Conservation (phyloP, 2,329 filamentous ascomycete species). For the Aurifilum marmelostoma region DNA sequence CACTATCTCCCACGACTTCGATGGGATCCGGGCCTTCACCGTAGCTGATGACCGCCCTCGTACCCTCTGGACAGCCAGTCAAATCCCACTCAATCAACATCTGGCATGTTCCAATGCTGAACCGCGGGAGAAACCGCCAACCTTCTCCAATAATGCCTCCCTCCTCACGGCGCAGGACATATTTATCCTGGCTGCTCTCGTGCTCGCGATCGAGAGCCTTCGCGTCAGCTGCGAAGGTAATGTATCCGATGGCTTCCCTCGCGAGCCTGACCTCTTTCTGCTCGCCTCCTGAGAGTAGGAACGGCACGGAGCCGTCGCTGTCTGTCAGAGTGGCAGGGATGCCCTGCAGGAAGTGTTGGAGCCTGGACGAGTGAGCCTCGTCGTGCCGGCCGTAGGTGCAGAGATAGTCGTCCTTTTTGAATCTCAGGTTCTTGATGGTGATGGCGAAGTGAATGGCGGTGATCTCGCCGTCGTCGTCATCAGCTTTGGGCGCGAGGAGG, state of each 20-base stretch:
- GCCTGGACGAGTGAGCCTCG: not conserved
- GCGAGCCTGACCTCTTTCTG: not conserved
- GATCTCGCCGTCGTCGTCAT: not conserved
- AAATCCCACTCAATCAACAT: constrained; percentile 32
- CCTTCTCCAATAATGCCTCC: constrained; percentile 11
- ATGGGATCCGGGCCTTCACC: constrained; percentile 33
- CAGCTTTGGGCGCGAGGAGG: constrained; percentile 3
- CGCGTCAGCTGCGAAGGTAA: not conserved
- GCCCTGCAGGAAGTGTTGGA: not conserved
- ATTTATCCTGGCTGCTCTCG: not conserved
- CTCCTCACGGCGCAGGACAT: constrained; percentile 13
- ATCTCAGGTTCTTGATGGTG: not conserved
- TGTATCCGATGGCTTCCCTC: not conserved
- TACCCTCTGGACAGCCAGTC: constrained; percentile 26
- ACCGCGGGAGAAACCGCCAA: constrained; percentile 16
- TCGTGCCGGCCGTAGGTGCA: constrained; percentile 6
- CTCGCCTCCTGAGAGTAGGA: not conserved
- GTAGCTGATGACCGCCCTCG: constrained; percentile 34
- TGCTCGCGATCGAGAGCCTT: not conserved
- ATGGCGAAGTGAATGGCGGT: not conserved
- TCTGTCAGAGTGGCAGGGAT: not conserved
- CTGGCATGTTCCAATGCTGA: not conserved
- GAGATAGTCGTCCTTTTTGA: constrained; percentile 3
- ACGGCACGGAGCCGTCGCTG: not conserved
- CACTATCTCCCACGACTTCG: constrained; percentile 26